These are phyloP conservation scores for Cymbidium sinense DNA, from an alignment of 106 monocot genomes.

Conservation along the genomic window DNA sequence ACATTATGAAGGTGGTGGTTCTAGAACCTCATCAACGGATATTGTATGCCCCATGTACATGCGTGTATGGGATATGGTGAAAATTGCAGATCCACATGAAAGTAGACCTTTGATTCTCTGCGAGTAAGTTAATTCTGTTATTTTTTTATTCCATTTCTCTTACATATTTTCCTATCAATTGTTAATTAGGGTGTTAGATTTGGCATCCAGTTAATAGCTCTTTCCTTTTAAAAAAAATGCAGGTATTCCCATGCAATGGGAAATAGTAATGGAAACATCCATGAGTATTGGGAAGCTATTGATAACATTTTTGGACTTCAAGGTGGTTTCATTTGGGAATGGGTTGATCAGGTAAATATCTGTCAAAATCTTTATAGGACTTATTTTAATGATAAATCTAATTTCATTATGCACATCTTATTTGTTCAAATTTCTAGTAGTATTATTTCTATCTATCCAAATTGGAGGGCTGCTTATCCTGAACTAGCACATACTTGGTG, in stretches of 20 bases:
- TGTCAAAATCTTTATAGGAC: not conserved
- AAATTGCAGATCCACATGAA: conserved; percentile 91
- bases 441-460: not conserved
- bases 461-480: not conserved
- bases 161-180: conserved; percentile 6
- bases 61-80: conserved; percentile 93
- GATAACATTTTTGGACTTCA: conserved; percentile 81
- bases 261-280: conserved; percentile 93
- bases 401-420: not conserved
- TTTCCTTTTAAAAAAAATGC: conserved; percentile 8
- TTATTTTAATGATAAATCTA: not conserved
- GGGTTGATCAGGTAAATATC: conserved; percentile 85
- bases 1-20: conserved; percentile 99
- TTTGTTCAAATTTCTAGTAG: not conserved
- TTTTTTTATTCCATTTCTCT: not conserved
- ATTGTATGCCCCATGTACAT: conserved; percentile 99
- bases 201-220: conserved; percentile 1
- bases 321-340: conserved; percentile 99
- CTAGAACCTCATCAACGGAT: conserved; percentile 94
- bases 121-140: conserved; percentile 53
- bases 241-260: conserved; percentile 99
- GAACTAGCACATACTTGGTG: not conserved
- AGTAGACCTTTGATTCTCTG: conserved; percentile 84
- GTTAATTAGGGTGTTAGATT: conserved; percentile 1
- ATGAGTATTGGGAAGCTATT: conserved; percentile 88